Evolutionary conservation across 192 early-diverging fungal genomes (phyloP).

Genomic region (Jimgerdemannia flammicorona): DNA sequence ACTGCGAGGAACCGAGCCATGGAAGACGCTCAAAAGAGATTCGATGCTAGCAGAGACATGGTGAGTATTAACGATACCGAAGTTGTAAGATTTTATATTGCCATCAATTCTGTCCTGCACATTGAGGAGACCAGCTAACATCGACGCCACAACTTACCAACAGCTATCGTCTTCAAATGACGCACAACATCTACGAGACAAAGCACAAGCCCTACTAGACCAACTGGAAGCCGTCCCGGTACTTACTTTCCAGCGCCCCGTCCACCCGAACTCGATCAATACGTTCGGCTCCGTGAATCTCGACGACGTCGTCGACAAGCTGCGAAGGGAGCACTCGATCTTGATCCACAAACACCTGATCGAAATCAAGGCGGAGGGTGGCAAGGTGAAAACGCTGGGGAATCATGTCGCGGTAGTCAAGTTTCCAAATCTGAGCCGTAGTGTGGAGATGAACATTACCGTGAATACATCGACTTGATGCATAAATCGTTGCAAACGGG

Average conservation of each 20-base stretch:
- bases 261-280: constrained; percentile 19
- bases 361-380: constrained; percentile 21
- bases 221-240: constrained; percentile 8
- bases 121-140: not conserved
- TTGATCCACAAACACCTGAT: constrained; percentile 20
- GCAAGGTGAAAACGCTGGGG: constrained; percentile 26
- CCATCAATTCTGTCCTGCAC: not conserved
- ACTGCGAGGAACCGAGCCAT: not conserved
- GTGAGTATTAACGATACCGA: not conserved
- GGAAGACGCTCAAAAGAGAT: not conserved
- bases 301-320: constrained; percentile 25
- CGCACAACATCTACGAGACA: constrained; percentile 2
- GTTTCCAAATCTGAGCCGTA: not conserved
- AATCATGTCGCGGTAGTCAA: constrained; percentile 15
- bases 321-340: constrained; percentile 19
- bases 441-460: too few species aligned
- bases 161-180: not conserved
- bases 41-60: not conserved
- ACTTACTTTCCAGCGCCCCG: constrained; percentile 21
- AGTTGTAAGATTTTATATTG: not conserved
- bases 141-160: not conserved
- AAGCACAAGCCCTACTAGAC: constrained; percentile 10
- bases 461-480: too few species aligned
- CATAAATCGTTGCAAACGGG: too few species aligned
- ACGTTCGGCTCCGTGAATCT: constrained; percentile 35